phyloP scores from a whole-genome alignment of 2,329 filamentous ascomycete species.

The Cercospora citrullina region DNA sequence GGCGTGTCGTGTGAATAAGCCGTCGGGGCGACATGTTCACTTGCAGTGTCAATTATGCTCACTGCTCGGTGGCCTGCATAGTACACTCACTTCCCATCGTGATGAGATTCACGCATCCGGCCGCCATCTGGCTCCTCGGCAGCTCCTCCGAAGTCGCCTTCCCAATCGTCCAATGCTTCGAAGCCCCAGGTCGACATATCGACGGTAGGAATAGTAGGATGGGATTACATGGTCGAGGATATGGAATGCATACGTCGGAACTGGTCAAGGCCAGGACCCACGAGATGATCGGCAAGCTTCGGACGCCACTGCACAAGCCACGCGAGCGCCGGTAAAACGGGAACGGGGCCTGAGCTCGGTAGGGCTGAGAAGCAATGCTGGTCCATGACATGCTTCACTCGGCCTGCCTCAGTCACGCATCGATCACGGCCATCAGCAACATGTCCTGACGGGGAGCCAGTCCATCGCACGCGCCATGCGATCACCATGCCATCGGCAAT shows the following conservation, averaged over 20 bases:
- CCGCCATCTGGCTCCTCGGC: neutral
- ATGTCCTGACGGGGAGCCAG: neutral
- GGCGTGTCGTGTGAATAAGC: neutral
- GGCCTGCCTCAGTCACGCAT: conserved; percentile 13
- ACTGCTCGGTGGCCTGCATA: neutral
- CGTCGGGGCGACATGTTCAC: neutral
- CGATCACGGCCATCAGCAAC: conserved; percentile 1
- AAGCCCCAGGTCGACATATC: conserved; percentile 18
- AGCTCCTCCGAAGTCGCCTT: neutral
- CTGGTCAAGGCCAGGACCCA: neutral
- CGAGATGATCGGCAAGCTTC: neutral
- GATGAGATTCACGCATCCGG: neutral
- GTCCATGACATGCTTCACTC: conserved; percentile 5
- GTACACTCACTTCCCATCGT: conserved; percentile 1
- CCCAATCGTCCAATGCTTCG: neutral
- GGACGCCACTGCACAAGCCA: neutral
- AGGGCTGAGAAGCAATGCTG: conserved; percentile 3
- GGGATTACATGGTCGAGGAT: neutral
- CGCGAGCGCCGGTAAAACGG: neutral
- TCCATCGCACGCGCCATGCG: conserved; percentile 32
- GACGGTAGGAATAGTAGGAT: neutral
- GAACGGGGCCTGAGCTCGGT: neutral
- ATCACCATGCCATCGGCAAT: conserved; percentile 36
- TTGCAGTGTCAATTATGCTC: neutral
- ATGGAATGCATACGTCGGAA: neutral